Base-by-base conservation (phyloP, 2,329 filamentous ascomycete species). In the Tolypocladium tundrense region DNA sequence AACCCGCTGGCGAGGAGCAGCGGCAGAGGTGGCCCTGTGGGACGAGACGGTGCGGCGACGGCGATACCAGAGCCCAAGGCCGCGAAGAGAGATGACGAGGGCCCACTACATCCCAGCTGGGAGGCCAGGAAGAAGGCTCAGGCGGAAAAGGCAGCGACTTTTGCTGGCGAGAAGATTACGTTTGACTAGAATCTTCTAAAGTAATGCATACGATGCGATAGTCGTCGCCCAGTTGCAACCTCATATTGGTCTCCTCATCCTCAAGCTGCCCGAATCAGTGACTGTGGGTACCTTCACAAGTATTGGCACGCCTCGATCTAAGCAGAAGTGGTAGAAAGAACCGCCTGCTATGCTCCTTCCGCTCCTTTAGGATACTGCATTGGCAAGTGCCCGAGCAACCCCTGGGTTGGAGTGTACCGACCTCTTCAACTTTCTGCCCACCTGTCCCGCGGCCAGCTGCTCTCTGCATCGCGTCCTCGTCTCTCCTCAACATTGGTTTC, bases 61-160 rank as follows among this genome's bases (percentile, higher is more conserved):
- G 56, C 60, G 48, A 57, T 57, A 52, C 61, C 65, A 21, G 67
- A 63, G 53, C 65, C 66, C 5, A 73, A 69, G 62, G 68, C 69
- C 19, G 64, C 68, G 31, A 69, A 72, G 58, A 77, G 73, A 61
- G 75, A 77, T 60, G 78, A 82, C 55, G 75, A 80, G 13, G 79
- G 81, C 0, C 63, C 78, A 4, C 68, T 88, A 64, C 86, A 88
- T 74, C 64, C 65, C 13, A 67, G 64, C 56, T 67, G 65, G 64
- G 64, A 60, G 41, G 65, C 64, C 1, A 64, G 59, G 48, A 67
- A 65, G 58, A 63, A 62, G 57, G 64, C 64, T 4, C 64, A 61
- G 33, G 59, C 59, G 24, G 57, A 63, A 43, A 65, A 64, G 51
- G 27, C 41, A 6, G 59, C 57, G 37, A 59, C 58, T 3, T 67